Evolutionary conservation across 1,139 yeast genomes (phyloP).

Genomic region (Diutina rugosa): DNA sequence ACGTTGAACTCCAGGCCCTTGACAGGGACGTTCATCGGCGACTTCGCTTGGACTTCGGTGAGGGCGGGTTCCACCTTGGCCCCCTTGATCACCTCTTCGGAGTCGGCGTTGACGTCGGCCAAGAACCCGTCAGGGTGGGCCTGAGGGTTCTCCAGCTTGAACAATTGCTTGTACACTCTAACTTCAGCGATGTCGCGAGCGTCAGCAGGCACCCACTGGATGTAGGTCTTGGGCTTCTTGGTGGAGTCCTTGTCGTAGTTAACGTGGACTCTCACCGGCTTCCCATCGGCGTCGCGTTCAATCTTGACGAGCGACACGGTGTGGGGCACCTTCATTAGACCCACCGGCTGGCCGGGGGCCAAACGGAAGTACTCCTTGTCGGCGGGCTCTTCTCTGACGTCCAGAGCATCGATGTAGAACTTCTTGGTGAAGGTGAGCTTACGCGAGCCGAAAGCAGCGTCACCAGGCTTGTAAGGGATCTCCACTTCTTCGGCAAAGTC

Average conservation of each 20-base stretch:
- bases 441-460: slow-evolving; percentile 52
- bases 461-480: slow-evolving; percentile 85
- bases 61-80: slow-evolving; percentile 69
- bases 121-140: slow-evolving; percentile 81
- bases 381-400: slow-evolving; percentile 57
- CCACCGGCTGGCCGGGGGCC: slow-evolving; percentile 91
- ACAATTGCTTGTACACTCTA: slow-evolving; percentile 77
- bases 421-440: slow-evolving; percentile 63
- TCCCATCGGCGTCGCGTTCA: slow-evolving; percentile 52
- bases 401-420: slow-evolving; percentile 75
- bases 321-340: slow-evolving; percentile 85
- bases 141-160: slow-evolving; percentile 84
- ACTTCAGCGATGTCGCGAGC: slow-evolving; percentile 56
- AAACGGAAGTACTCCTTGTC: slow-evolving; percentile 69
- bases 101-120: slow-evolving; percentile 67
- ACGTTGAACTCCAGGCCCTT: slow-evolving; percentile 54
- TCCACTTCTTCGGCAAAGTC: slow-evolving; percentile 56
- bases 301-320: slow-evolving; percentile 63
- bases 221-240: slow-evolving; percentile 80
- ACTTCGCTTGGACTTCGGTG: slow-evolving; percentile 47
- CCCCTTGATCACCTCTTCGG: slow-evolving; percentile 52
- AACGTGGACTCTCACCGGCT: slow-evolving; percentile 59
- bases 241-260: slow-evolving; percentile 59
- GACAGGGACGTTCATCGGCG: slow-evolving; percentile 67
- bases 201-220: slow-evolving; percentile 89